Evolutionary conservation across 176 grass and related monocot species (phyloP).

Genomic region (Musa troglodytarum): DNA sequence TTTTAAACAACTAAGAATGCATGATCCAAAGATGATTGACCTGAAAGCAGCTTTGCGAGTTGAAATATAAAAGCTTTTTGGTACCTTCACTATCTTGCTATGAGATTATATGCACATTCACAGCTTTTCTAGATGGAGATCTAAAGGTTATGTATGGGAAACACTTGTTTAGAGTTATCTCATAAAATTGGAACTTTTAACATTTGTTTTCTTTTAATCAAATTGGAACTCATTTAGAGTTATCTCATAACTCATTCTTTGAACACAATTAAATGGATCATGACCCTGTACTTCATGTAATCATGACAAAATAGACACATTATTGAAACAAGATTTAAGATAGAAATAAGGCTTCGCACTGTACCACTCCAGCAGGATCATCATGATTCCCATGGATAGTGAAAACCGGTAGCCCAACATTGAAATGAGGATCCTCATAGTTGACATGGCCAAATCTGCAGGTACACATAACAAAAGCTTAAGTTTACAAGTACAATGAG

Average conservation of each 20-base stretch:
- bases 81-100: background rate
- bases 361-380: conserved; percentile 78
- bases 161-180: too few relatives aligned
- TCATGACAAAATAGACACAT: background rate
- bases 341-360: background rate
- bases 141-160: background rate
- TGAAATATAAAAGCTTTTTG: background rate
- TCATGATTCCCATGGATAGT: conserved; percentile 85
- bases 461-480: background rate
- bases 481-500: background rate
- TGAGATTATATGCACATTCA: background rate
- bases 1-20: background rate
- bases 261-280: too few relatives aligned
- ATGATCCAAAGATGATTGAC: background rate
- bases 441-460: conserved; percentile 71
- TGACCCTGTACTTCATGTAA: background rate
- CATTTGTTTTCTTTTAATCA: background rate
- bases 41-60: background rate
- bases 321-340: too few relatives aligned
- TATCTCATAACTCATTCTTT: too few relatives aligned
- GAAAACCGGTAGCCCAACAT: conserved; percentile 74
- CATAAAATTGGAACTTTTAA: too few relatives aligned
- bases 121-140: background rate
- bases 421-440: conserved; percentile 69
- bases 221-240: background rate